Conservation (phyloP, 495 filamentous ascomycete species). For the Chaetomium tenue region DNA sequence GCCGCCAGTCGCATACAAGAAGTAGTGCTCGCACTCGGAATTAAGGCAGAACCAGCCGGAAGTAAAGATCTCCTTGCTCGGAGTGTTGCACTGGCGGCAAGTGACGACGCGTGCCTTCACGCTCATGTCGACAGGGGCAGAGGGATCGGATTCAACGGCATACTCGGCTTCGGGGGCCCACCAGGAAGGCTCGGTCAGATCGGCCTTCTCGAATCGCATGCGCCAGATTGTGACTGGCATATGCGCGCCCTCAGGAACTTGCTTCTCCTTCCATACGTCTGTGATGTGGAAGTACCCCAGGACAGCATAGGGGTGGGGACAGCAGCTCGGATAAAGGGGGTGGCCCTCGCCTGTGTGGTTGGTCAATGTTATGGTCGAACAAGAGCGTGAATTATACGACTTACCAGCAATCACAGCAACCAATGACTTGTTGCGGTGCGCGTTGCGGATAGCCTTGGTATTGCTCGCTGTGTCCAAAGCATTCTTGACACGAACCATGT, state of each 20-base stretch:
- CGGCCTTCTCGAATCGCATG: constrained; percentile 69
- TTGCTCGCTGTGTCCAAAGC: constrained; percentile 41
- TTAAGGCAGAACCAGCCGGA: constrained; percentile 72
- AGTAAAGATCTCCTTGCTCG: constrained; percentile 42
- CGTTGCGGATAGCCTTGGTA: constrained; percentile 39
- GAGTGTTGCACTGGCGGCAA: constrained; percentile 30
- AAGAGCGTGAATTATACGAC: constrained; percentile 15
- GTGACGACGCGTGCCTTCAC: constrained; percentile 17
- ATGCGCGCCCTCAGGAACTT: constrained; percentile 15
- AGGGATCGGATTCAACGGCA: not conserved
- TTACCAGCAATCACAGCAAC: constrained; percentile 62
- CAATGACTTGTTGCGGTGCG: constrained; percentile 39
- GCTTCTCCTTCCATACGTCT: constrained; percentile 67
- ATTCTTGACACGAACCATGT: constrained; percentile 41
- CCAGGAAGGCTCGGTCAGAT: constrained; percentile 62
- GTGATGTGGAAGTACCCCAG: constrained; percentile 73
- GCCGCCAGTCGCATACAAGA: constrained; percentile 41
- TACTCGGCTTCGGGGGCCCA: constrained; percentile 45
- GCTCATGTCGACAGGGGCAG: not conserved
- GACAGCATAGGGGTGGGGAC: constrained; percentile 66
- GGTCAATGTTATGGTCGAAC: constrained; percentile 17
- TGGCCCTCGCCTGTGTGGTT: constrained; percentile 52
- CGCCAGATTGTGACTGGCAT: constrained; percentile 49
- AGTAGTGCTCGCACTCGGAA: constrained; percentile 56
- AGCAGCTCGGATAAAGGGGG: constrained; percentile 47